These are phyloP conservation scores for Excoecaria agallocha DNA, from an alignment of 345 rosid genomes.

Conservation along the genomic window DNA sequence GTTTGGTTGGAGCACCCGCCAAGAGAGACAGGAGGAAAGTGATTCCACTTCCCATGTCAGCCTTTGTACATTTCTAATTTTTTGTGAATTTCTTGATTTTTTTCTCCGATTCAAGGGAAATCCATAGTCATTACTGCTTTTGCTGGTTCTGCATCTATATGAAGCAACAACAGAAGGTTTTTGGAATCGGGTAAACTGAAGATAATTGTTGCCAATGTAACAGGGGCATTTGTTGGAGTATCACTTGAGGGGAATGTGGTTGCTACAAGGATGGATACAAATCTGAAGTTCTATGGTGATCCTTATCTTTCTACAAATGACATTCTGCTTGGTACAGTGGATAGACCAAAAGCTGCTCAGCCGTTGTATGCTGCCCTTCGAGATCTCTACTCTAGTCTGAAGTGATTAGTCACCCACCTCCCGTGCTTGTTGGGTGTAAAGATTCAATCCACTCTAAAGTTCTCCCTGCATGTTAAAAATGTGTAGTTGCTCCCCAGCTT, in stretches of 20 bases:
- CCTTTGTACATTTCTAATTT: too few species aligned
- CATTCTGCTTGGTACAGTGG: constrained; percentile 77
- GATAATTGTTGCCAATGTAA: constrained; percentile 12
- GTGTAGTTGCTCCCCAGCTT: background rate
- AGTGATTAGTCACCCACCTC: constrained; percentile 2
- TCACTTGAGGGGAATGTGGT: constrained; percentile 91
- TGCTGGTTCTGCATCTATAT: background rate
- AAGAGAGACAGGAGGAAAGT: background rate
- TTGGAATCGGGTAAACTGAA: constrained; percentile 2
- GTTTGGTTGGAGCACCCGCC: background rate
- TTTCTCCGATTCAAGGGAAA: background rate
- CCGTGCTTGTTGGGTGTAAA: background rate
- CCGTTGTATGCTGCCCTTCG: constrained; percentile 72
- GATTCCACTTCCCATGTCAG: background rate
- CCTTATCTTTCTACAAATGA: constrained; percentile 78
- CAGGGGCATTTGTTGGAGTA: constrained; percentile 97
- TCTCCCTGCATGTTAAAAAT: background rate
- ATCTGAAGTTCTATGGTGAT: constrained; percentile 84
- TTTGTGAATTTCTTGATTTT: background rate
- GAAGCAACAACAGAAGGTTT: background rate
- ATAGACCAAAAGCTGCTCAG: constrained; percentile 84
- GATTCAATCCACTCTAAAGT: background rate
- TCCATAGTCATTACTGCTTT: background rate
- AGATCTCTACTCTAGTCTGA: constrained; percentile 49
- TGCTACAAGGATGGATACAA: constrained; percentile 76